Conservation (phyloP, 2,329 filamentous ascomycete genomes). For the Colletotrichum sp. region DNA sequence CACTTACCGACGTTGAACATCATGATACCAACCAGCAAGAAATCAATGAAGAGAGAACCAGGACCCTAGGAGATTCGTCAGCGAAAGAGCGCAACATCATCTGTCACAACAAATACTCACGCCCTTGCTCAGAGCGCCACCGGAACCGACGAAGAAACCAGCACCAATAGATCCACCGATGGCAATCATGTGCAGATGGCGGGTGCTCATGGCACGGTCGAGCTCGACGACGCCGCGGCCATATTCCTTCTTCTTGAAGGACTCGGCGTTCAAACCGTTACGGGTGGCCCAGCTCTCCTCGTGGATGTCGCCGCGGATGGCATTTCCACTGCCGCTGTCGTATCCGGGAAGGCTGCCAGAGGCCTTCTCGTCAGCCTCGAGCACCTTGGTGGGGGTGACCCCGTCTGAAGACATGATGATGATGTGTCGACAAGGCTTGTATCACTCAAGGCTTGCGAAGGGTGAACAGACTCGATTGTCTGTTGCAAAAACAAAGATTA, state of each 20-base stretch:
- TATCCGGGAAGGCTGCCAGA: constrained; percentile 4
- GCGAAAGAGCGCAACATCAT: too few relatives aligned
- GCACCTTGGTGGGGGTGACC: constrained; percentile 11
- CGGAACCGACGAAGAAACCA: constrained; percentile 68
- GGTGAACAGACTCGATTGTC: not conserved
- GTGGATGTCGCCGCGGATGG: constrained; percentile 15
- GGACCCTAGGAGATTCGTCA: constrained; percentile 31
- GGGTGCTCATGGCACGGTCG: constrained; percentile 55
- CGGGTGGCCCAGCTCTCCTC: constrained; percentile 39
- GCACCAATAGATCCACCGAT: constrained; percentile 67
- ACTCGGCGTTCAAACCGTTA: constrained; percentile 42
- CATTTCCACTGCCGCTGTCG: constrained; percentile 19
- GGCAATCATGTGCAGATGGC: constrained; percentile 67
- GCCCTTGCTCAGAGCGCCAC: constrained; percentile 55
- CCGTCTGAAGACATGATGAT: constrained; percentile 12
- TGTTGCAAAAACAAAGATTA: not conserved
- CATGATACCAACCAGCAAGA: constrained; percentile 63
- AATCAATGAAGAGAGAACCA: constrained; percentile 51
- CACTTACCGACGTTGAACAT: constrained; percentile 56
- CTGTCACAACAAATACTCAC: too few relatives aligned
- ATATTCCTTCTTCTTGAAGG: constrained; percentile 37
- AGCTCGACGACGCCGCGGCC: constrained; percentile 33
- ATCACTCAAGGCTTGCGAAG: not conserved
- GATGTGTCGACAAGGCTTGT: not conserved
- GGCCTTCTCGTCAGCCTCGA: constrained; percentile 17